Percentiles rank a stretch among this genome's conserved stretches.
Conservation (phyloP, 2,329 filamentous ascomycete genomes). For the Fusarium sp. region DNA sequence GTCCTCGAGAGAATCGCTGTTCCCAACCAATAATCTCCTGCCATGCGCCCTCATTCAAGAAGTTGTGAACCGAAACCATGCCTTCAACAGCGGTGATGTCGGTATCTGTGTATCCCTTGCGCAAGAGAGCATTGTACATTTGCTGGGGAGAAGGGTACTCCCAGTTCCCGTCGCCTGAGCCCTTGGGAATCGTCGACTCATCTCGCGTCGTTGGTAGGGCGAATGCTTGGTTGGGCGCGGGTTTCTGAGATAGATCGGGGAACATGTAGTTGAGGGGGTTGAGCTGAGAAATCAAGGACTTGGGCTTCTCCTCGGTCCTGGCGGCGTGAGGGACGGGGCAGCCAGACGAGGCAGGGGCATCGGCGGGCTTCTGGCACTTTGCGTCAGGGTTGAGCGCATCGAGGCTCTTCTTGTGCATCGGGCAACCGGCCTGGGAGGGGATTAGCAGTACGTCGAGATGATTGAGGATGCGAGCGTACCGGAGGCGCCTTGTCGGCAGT, state of each 20-base stretch:
- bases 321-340: conserved; percentile 63
- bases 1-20: conserved; percentile 82
- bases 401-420: conserved; percentile 70
- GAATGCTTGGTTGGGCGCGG: conserved; percentile 79
- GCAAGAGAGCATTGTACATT: conserved; percentile 98
- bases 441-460: conserved; percentile 39
- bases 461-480: conserved; percentile 43
- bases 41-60: conserved; percentile 98
- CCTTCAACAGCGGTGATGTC: conserved; percentile 93
- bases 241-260: conserved; percentile 84
- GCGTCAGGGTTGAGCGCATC: conserved; percentile 61
- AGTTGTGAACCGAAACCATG: conserved; percentile 99
- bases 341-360: conserved; percentile 44
- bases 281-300: conserved; percentile 69
- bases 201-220: conserved; percentile 86
- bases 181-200: conserved; percentile 91
- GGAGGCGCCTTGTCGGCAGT: conserved; percentile 52
- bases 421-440: conserved; percentile 64
- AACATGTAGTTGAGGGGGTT: conserved; percentile 97
- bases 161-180: conserved; percentile 85
- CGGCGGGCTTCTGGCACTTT: conserved; percentile 43
- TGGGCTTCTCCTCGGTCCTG: conserved; percentile 53
- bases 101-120: conserved; percentile 96
- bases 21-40: conserved; percentile 96
- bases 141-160: conserved; percentile 99